These are phyloP conservation scores for Carex kokanica DNA, from an alignment of 176 grass and related monocot genomes.

Conservation along the genomic window DNA sequence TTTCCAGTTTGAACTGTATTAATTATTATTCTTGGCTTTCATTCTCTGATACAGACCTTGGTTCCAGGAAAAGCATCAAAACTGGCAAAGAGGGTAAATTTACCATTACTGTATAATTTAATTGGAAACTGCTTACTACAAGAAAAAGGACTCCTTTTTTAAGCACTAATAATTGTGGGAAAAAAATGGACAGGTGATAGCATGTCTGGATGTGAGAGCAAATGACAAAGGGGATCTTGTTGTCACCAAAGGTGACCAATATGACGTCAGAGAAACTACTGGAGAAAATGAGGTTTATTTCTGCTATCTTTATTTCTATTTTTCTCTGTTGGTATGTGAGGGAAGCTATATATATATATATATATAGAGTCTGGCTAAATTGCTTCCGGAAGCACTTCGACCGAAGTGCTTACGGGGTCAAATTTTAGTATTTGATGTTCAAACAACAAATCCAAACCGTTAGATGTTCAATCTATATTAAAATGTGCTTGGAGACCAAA, in stretches of 20 bases:
- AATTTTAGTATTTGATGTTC: too few relatives aligned
- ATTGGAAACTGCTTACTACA: not conserved
- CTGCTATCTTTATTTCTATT: conserved; percentile 1
- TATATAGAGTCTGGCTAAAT: too few relatives aligned
- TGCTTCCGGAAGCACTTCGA: too few relatives aligned
- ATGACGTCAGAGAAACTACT: conserved; percentile 88
- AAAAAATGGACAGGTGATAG: conserved; percentile 56
- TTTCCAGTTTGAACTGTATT: not conserved
- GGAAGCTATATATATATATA: not conserved
- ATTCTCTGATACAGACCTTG: conserved; percentile 40
- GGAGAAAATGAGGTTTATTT: conserved; percentile 68
- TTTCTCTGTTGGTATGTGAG: not conserved
- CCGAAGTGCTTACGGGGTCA: too few relatives aligned
- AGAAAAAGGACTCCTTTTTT: not conserved
- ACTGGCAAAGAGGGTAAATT: conserved; percentile 93
- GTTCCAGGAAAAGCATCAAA: conserved; percentile 72
- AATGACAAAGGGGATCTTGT: conserved; percentile 99
- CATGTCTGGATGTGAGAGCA: conserved; percentile 95
- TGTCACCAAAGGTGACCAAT: conserved; percentile 98
- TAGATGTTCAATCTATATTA: too few relatives aligned
- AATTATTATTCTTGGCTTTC: conserved; percentile 3
- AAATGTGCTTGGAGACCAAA: too few relatives aligned
- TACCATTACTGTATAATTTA: not conserved
- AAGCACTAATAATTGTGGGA: not conserved
- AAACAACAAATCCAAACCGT: too few relatives aligned